phyloP scores from a whole-genome alignment of 495 filamentous ascomycete genomes.

The Parmelia sp. region DNA sequence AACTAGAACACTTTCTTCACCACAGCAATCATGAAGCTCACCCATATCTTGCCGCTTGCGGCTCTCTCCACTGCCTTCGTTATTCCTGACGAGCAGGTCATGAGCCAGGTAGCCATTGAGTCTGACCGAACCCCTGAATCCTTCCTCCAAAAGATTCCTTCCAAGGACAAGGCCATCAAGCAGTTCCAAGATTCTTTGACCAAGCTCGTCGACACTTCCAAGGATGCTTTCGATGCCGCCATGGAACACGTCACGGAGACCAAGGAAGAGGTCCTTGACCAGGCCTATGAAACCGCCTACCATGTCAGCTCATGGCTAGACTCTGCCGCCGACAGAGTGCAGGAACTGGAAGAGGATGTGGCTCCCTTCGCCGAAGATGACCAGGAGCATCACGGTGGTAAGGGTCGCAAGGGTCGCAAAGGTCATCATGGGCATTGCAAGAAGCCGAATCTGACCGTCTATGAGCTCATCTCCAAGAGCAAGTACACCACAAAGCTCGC shows the following conservation, averaged over 20 bases:
- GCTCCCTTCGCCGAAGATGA: background rate
- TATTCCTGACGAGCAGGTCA: constrained; percentile 43
- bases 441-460: constrained; percentile 61
- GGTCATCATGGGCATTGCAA: constrained; percentile 29
- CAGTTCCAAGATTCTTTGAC: constrained; percentile 33
- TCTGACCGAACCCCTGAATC: constrained; percentile 30
- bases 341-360: constrained; percentile 17
- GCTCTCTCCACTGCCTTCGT: constrained; percentile 52
- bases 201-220: constrained; percentile 31
- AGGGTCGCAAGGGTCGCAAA: constrained; percentile 20
- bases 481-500: constrained; percentile 72
- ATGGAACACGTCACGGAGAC: constrained; percentile 34
- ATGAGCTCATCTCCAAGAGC: constrained; percentile 64
- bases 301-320: constrained; percentile 42
- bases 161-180: constrained; percentile 33
- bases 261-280: constrained; percentile 29
- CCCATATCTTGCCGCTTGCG: constrained; percentile 46
- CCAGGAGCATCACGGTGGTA: background rate
- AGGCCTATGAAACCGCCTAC: constrained; percentile 36
- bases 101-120: constrained; percentile 36
- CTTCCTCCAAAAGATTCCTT: constrained; percentile 35
- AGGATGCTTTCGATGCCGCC: constrained; percentile 44
- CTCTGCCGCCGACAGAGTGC: constrained; percentile 26
- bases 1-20: background rate
- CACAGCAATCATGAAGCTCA: constrained; percentile 41